Base-by-base conservation (phyloP, 106 monocot species). In the Triglochin maritima region DNA sequence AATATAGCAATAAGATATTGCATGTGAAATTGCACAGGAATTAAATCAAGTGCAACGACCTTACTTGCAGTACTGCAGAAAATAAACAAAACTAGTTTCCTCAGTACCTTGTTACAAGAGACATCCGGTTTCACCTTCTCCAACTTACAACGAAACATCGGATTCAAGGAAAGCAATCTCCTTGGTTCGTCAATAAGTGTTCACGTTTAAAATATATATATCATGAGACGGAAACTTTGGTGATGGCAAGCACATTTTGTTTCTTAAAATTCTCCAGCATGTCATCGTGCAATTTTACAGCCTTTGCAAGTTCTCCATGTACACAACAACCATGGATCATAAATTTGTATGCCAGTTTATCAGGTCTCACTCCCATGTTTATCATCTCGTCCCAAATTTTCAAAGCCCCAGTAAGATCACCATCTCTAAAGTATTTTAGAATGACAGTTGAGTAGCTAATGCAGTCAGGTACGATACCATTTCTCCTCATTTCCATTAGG, bases 301-400 rank as follows among this genome's bases (percentile, higher is more conserved):
- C 90, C 66, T 80, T 90, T 47, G 15, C 48, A 42, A 77, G 47
- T 4, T 83, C 78, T 50, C 90, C 90, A 60, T 80, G 71, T 44
- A 72, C 15, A 72, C 72, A 78, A 63, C 83, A 96, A 41, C 83
- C 90, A 73, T 77, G 81, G 79, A 96, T 85, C 78, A 96, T 68
- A 65, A 96, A 55, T 63, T 84, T 96, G 69, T 85, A 96, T 2
- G 90, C 87, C 62, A 87, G 50, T 17, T 72, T 67, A 50, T 96
- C 95, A 57, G 87, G 85, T 59, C 77, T 83, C 59, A 87, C 17
- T 14, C 87, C 90, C 47, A 58, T 81, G 42, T 56, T 69, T 44
- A 87, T 46, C 87, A 96, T 96, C 68, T 80, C 87, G 72, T 80
- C 76, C 95, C 95, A 96, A n/a, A 87, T 65, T 62, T 68, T 68